Evolutionary conservation across 1,139 yeast genomes (phyloP), one percentile per base, ranked within the genome.

Genomic region (Yamadazyma atlantica): DNA sequence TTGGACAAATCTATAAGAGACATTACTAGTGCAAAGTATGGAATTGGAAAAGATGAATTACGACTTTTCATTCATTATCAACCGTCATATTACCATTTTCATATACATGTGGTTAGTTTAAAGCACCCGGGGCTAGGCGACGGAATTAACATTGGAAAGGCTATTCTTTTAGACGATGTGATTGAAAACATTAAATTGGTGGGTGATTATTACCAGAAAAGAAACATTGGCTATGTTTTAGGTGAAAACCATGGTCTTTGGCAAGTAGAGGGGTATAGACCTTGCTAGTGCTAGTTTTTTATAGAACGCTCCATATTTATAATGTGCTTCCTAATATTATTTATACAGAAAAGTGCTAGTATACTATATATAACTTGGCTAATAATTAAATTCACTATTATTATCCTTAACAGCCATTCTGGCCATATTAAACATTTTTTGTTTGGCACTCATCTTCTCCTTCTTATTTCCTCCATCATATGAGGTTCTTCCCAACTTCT

Each of bases 31-130:
- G 66, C 67, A 28, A 69, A 69, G 22, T 66, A 75, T 33, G 54
- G 50, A 0, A 35, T 70, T 4, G 44, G 33, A 1, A 49, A 54
- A 1, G 80, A 80, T 51, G 75, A 81, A 48, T 58, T 90, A 49
- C 75, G 95, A 44, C 58, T 88, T 1, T 90, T 84, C 55, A 73
- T 89, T 36, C 97, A 89, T 58, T 89, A 92, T 58, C 97, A 90
- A 46, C 99, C 99, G 0, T 86, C 96, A 0, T 92, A 92, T 58
- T 92, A 92, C 55, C 97, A 92, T 55, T 83, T 92, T 68, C 98
- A 92, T 57, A 73, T 92, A 26, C 98, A 92, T 55, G 82, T 86
- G n/a, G 95, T 89, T 17, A 85, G 84, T 50, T 70, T 85, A 6
- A 70, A 64, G 17, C 86, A 85, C 48, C 79, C 82, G 1, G 95